phyloP scores from a whole-genome alignment of 768 basidiomycete genomes.

The Coprinopsis cinerea region DNA sequence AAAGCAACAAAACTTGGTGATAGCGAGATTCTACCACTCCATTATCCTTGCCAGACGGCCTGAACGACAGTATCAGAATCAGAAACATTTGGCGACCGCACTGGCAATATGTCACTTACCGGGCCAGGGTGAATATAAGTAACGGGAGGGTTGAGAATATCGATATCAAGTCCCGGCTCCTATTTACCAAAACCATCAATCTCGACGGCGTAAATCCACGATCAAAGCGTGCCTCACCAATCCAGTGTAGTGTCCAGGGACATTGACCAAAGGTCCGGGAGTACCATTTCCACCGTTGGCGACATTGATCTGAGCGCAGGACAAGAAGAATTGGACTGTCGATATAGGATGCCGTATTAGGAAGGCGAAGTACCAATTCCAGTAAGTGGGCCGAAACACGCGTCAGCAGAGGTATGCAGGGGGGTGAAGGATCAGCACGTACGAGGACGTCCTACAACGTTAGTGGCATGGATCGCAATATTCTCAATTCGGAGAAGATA shows the following conservation, averaged over 20 bases:
- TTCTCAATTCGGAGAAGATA: constrained; percentile 32
- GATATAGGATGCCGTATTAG: too few relatives aligned
- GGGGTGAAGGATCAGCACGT: too few relatives aligned
- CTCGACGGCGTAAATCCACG: background rate
- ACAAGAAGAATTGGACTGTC: constrained; percentile 23
- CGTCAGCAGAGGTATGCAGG: too few relatives aligned
- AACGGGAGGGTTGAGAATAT: constrained; percentile 12
- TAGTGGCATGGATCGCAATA: constrained; percentile 31
- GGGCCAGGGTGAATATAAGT: constrained; percentile 13
- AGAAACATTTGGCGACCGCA: too few relatives aligned
- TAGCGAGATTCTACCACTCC: too few relatives aligned
- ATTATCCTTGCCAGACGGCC: too few relatives aligned
- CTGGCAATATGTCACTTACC: constrained; percentile 16
- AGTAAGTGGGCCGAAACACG: too few relatives aligned
- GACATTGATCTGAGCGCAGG: constrained; percentile 32
- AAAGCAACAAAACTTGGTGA: too few relatives aligned
- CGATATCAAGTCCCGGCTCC: constrained; percentile 13
- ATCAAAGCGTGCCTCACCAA: background rate
- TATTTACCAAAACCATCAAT: background rate
- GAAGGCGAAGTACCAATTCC: too few relatives aligned
- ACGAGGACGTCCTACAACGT: constrained; percentile 16
- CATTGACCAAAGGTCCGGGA: constrained; percentile 20
- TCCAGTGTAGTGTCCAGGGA: constrained; percentile 22
- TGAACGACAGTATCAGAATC: too few relatives aligned
- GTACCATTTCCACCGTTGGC: constrained; percentile 22